Base-by-base conservation (phyloP, 176 grass and related monocot species). In the Panicum miliaceum region DNA sequence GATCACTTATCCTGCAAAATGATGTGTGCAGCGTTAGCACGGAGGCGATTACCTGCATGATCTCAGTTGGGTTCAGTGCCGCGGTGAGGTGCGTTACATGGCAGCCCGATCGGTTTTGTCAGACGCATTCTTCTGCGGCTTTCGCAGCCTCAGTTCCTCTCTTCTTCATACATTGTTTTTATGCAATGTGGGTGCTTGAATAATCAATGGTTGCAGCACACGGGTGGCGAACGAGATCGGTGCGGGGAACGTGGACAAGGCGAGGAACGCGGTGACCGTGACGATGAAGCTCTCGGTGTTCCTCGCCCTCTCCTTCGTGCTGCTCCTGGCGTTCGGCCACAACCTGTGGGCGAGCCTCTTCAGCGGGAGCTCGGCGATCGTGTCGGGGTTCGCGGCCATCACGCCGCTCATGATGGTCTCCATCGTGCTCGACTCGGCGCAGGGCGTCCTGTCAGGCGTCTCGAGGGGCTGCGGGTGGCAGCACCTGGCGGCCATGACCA, bases 151-250 rank as follows among this genome's bases (percentile, higher is more conserved):
- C 37, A 40, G 37, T 5, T 40, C 37, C 3, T 5, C 37, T 40
- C 3, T 40, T 40, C 5, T 40, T 40, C 4, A 3, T 3, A 3
- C 37, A 3, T 40, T 40, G 37, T 40, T 40, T 40, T 40, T 40
- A 40, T 5, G 37, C 37, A 40, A 3, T 40, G 37, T 3, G 3
- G 3, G 37, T 40, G 4, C 37, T 3, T 5, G 37, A 40, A 40
- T 40, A 3, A 40, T 3, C 5, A 5, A 3, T 40, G 3, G 37
- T 3, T 5, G 36, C 58, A 43, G 92, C 86, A 93, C 92, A 2
- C 78, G 90, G 22, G 95, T 94, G 47, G 94, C 95, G 23, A 97
- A 91, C 25, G 92, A 97, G 84, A 86, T 94, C 10, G 92, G 95
- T 19, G 84, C 90, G 1, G 90, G 90, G 50, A 91, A 91, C 78